phyloP scores from a whole-genome alignment of 1,139 yeast species.

The Candida tetrigidarum region DNA sequence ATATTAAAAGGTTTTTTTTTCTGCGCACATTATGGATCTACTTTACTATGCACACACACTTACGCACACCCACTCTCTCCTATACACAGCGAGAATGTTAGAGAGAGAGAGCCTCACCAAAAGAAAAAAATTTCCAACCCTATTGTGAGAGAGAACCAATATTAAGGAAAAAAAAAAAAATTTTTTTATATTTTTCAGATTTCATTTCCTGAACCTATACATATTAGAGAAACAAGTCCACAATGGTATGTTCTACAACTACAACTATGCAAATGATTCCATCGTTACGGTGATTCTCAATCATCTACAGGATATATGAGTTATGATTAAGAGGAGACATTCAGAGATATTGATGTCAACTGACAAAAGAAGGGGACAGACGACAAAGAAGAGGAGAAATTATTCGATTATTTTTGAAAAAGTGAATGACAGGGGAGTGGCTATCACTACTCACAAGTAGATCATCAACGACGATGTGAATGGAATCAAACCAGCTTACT shows the following conservation, averaged over 20 bases:
- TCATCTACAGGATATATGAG: too few species aligned
- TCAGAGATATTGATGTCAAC: too few species aligned
- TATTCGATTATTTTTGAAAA: too few species aligned
- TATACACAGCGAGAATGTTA: background rate
- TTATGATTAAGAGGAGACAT: too few species aligned
- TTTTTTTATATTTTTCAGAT: conserved; percentile 5
- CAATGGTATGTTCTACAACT: conserved; percentile 8
- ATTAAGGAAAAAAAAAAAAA: conserved; percentile 1
- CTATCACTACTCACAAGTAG: too few species aligned
- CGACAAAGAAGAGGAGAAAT: background rate
- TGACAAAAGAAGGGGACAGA: too few species aligned
- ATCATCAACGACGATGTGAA: background rate
- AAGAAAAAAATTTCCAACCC: background rate
- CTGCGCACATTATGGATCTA: background rate
- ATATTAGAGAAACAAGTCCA: conserved; percentile 9
- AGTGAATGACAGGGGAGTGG: too few species aligned
- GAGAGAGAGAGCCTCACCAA: background rate
- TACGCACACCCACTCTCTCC: too few species aligned
- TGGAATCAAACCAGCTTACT: background rate
- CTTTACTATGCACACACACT: background rate
- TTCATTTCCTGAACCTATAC: conserved; percentile 2
- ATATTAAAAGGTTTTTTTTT: background rate
- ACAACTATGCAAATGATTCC: background rate
- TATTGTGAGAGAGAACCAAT: background rate
- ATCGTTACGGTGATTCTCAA: too few species aligned